Evolutionary conservation across 805 yeast species (phyloP).

Genomic region (Ogataea kodamae): DNA sequence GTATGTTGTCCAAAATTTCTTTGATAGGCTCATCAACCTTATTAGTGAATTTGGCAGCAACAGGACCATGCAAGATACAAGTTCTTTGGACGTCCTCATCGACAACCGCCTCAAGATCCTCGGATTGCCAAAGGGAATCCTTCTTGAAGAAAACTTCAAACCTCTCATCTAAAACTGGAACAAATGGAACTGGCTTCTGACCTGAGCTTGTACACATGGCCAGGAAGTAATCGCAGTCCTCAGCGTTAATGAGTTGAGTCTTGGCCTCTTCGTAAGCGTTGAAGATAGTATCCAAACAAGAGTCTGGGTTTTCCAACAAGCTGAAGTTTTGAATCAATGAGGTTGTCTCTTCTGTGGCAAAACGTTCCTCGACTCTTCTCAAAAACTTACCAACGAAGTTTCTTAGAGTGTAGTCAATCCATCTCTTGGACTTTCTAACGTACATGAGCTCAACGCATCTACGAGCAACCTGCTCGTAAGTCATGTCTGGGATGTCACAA

Average conservation of each 20-base stretch:
- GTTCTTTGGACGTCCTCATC: constrained; percentile 97
- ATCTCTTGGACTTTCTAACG: constrained; percentile 70
- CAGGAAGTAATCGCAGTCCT: constrained; percentile 92
- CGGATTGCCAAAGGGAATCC: constrained; percentile 99
- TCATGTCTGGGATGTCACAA: constrained; percentile 93
- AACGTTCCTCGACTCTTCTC: constrained; percentile 96
- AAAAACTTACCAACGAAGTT: constrained; percentile 82
- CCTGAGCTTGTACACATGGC: constrained; percentile 74
- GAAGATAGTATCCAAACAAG: constrained; percentile 57
- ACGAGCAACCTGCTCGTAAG: constrained; percentile 84
- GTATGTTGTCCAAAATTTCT: constrained; percentile 82
- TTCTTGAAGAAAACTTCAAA: constrained; percentile 96
- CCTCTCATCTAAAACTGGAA: constrained; percentile 91
- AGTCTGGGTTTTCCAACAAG: constrained; percentile 66
- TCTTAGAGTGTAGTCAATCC: constrained; percentile 87
- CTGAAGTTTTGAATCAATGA: constrained; percentile 74
- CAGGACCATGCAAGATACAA: constrained; percentile 99
- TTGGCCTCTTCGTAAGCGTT: constrained; percentile 69
- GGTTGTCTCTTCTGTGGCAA: constrained; percentile 51
- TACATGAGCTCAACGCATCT: constrained; percentile 87
- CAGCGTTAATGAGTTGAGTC: constrained; percentile 85
- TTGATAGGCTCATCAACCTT: constrained; percentile 89
- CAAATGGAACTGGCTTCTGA: constrained; percentile 97
- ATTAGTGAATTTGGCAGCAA: constrained; percentile 89
- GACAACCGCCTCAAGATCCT: constrained; percentile 92